These are phyloP conservation scores for Hibiscus tridactylites DNA, from an alignment of 345 rosid genomes.

Conservation along the genomic window DNA sequence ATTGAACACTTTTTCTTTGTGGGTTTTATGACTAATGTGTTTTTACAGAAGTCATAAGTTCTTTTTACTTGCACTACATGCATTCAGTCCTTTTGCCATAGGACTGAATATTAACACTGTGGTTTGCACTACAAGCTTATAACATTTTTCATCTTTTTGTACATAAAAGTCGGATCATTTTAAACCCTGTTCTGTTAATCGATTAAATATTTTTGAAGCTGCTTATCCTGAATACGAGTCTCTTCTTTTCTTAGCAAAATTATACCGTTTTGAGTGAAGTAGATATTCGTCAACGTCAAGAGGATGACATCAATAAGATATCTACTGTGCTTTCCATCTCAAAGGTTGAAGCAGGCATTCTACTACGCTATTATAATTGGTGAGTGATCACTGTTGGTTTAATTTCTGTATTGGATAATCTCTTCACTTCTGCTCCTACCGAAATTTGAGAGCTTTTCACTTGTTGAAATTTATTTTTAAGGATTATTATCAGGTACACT, in stretches of 20 bases:
- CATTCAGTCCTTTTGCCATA: background rate
- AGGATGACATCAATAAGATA: constrained; percentile 51
- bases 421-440: background rate
- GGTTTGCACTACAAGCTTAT: constrained; percentile 1
- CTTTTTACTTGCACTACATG: background rate
- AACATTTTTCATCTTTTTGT: background rate
- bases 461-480: background rate
- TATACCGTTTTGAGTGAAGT: constrained; percentile 55
- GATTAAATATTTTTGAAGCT: background rate
- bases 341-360: constrained; percentile 35
- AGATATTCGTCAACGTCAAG: constrained; percentile 58
- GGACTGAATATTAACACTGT: background rate
- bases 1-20: background rate
- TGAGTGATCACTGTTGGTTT: constrained; percentile 12
- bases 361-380: constrained; percentile 68
- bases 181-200: background rate
- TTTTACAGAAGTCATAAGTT: background rate
- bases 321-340: constrained; percentile 70
- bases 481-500: background rate
- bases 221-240: background rate
- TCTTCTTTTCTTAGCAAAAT: constrained; percentile 37
- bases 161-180: background rate
- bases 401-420: background rate
- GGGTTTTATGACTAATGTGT: too few species aligned
- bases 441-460: background rate